Evolutionary conservation across 441 rosid genomes (phyloP), one percentile per base, ranked within the genome.

Genomic region (Bruguiera hainesii): DNA sequence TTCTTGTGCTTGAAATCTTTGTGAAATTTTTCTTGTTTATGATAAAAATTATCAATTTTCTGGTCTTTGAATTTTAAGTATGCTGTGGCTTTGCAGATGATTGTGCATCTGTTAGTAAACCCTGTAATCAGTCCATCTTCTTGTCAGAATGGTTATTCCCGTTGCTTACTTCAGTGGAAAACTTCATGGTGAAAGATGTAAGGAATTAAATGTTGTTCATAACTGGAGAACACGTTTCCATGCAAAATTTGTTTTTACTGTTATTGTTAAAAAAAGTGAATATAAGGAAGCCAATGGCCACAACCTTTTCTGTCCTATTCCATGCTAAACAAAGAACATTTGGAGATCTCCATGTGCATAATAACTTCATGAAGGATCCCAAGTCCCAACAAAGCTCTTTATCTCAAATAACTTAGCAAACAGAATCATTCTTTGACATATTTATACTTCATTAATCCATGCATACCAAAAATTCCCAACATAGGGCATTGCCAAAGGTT

Each of bases 81-180:
- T 57, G 30, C 59, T 64, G 20, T 67, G 65, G 62, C 51, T 62
- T 56, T 78, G 66, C 85, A 86, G 94, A 67, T 75, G 78, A 78
- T 73, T 73, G 69, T 73, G 65, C 66, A n/a, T 70, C 71, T 51
- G 67, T n/a, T 55, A 57, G 49, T 11, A 72, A 79, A 67, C 71
- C 56, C 50, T 51, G 71, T 42, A 73, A 48, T 39, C 60, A 52
- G 39, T 31, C 76, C 0, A 56, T 77, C 31, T 87, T 78, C 73
- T 53, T 67, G 23, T 86, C 76, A 49, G 82, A 90, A 78, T 90
- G 96, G 96, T 67, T 84, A 70, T 81, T 83, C 62, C 93, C 96
- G 42, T 78, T 78, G n/a, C 81, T 80, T 56, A 76, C 77, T 70
- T 75, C 58, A 61, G 69, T 56, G n/a, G 96, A 88, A 70, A 83